Evolutionary conservation across 2,329 filamentous ascomycete genomes (phyloP), one percentile per base, ranked within the genome.

Genomic region (Penicillium hesseltinei): DNA sequence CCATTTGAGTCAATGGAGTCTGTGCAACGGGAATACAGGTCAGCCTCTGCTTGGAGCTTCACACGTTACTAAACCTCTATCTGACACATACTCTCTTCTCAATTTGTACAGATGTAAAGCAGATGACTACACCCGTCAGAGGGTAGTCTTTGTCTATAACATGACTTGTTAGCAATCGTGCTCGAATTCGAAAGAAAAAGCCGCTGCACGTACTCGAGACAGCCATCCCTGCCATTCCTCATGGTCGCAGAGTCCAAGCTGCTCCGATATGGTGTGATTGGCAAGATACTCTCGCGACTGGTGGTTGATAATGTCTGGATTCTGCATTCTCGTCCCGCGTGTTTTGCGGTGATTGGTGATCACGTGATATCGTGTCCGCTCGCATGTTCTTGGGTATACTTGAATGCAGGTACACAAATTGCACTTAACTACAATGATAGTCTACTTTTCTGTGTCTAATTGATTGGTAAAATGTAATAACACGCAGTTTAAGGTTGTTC

Each of bases 71-170:
- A 21, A 4, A 8, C 5, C 38, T 5, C 39, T 25, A 4, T 13
- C 15, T 9, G 42, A 62, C 60, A 78, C 82, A 67, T 80, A 93
- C 91, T 74, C 91, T 85, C 70, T 88, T 82, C 69, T 96, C 91
- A 56, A 89, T 85, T 54, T 88, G 81, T 64, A 96, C 88, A 66
- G 89, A 92, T 50, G 92, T 96, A 77, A 91, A 96, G 81, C 92
- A 96, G 65, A 96, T 81, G 60, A 94, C 84, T 52, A 91, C 83
- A 66, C 89, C 88, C 62, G 80, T 80, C 65, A 92, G 83, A 51
- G 89, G 88, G 62, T 81, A 80, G 48, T 87, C 81, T 58, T 82
- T 78, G 74, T 88, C 85, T 75, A 52, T 21, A 52, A 31, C 43
- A 25, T 53, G 9, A 25, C 19, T 39, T 51, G 46, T 71, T 56